phyloP scores from a whole-genome alignment of 306 rosid species.

The Ceratonia siliqua region DNA sequence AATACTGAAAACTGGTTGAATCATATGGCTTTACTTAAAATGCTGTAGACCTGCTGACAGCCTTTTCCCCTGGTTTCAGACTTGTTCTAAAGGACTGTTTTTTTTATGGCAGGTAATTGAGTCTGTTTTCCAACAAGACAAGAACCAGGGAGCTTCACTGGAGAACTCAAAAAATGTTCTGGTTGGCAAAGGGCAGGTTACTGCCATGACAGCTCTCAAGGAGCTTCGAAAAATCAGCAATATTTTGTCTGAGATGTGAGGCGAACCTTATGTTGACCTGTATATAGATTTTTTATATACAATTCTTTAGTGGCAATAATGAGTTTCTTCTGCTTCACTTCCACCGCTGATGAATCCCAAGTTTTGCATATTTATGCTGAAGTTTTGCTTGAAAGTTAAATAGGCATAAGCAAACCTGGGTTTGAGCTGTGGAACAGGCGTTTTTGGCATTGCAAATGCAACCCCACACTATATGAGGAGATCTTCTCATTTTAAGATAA shows the following conservation, averaged over 20 bases:
- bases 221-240: slow-evolving; percentile 98
- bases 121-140: slow-evolving; percentile 82
- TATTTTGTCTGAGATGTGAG: slow-evolving; percentile 94
- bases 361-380: no score
- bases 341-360: slow-evolving; percentile 7
- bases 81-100: slow-evolving; percentile 7
- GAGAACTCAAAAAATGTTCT: slow-evolving; percentile 68
- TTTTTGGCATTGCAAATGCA: neutral
- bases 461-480: no score
- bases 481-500: no score
- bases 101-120: slow-evolving; percentile 70
- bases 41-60: slow-evolving; percentile 4
- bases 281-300: slow-evolving; percentile 72
- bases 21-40: slow-evolving; percentile 13
- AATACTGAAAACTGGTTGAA: neutral
- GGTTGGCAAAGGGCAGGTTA: slow-evolving; percentile 90
- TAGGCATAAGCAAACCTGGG: no score
- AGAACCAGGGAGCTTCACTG: slow-evolving; percentile 54
- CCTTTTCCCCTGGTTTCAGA: neutral
- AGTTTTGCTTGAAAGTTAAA: no score
- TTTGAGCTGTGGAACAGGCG: no score
- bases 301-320: slow-evolving; percentile 54
- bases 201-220: slow-evolving; percentile 87
- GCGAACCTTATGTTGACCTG: slow-evolving; percentile 35
- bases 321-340: slow-evolving; percentile 27